Evolutionary conservation across 352 stramenopile species (phyloP), one percentile per base, ranked within the genome.

Genomic region (Phytophthora europaea): DNA sequence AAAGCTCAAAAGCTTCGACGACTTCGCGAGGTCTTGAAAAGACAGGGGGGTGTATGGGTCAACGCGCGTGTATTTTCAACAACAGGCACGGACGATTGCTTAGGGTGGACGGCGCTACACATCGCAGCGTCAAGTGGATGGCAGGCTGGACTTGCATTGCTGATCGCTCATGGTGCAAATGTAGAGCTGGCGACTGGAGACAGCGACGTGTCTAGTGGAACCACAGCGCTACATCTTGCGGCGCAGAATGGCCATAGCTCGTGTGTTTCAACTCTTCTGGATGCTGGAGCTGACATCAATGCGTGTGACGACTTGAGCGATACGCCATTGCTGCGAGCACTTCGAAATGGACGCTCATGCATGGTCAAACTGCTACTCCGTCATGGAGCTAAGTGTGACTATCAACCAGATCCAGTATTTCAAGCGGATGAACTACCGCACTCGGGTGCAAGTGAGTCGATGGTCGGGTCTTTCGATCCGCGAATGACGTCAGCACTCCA

Each of bases 401-500:
- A 40, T 6, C 54, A 38, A 31, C 13, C 53, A 18, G 20, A 73
- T 10, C 15, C 68, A 2, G n/a, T 26, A 38, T 23, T 22, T 50
- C 15, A 50, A n/a, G 15, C 23, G 43, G 43, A 50, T 9, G 40
- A 48, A n/a, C 48, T 23, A 15, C 53, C 47, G 1, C 34, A 38
- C 26, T 52, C 47, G 1, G 15, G 13, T 43, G 48, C 4, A 45
- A 50, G 38, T 20, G 56, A 67, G 47, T 61, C 38, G 9, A 54
- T 64, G 22, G n/a, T 74, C 0, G 67, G 60, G 2, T 61, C 64
- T 13, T 78, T 80, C 47, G 66, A 81, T 6, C 60, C 61, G 0
- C 67, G 75, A n/a, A 50, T 56, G 28, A 82, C 76, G 18, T 82
- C 79, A 16, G 64, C 70, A 4, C 47, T 88, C 22, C 81, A 88